Conservation (phyloP, 2,329 filamentous ascomycete genomes). For the Fusarium sp. region DNA sequence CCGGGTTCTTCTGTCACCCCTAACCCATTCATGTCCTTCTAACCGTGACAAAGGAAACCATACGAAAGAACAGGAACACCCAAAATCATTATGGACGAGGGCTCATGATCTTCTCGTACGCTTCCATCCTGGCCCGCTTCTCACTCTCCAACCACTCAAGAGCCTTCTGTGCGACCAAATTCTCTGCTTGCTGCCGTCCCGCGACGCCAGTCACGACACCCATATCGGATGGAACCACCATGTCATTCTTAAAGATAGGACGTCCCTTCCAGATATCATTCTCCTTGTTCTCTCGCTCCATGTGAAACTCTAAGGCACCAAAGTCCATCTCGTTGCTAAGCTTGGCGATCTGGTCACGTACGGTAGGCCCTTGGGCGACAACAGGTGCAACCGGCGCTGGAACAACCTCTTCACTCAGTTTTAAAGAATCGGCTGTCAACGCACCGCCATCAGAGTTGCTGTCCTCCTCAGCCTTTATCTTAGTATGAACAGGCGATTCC, state of each 20-base stretch:
- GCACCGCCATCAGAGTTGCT: slow-evolving; percentile 23
- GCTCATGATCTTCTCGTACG: not conserved
- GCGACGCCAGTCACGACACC: slow-evolving; percentile 52
- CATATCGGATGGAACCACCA: slow-evolving; percentile 49
- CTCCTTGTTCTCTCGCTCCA: slow-evolving; percentile 39
- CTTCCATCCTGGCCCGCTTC: slow-evolving; percentile 19
- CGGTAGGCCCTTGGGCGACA: not conserved
- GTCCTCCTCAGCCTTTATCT: slow-evolving; percentile 32
- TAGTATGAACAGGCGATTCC: slow-evolving; percentile 19
- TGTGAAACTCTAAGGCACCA: slow-evolving; percentile 51
- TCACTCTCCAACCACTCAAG: slow-evolving; percentile 53
- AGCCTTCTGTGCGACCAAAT: slow-evolving; percentile 56
- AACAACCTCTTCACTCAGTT: not conserved
- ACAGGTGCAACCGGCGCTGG: not conserved
- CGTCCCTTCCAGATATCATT: slow-evolving; percentile 54
- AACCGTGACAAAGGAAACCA: not conserved
- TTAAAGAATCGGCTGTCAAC: not conserved
- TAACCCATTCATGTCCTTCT: not conserved
- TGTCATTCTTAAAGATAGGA: slow-evolving; percentile 51
- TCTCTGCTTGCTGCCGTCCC: slow-evolving; percentile 53
- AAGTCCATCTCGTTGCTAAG: slow-evolving; percentile 54
- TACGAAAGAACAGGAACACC: not conserved
- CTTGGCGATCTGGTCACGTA: slow-evolving; percentile 47
- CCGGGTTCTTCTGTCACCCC: too few relatives aligned
- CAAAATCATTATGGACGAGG: not conserved